These are phyloP conservation scores for Blastobotrys mokoenaii DNA, from an alignment of 805 yeast species.

Conservation along the genomic window DNA sequence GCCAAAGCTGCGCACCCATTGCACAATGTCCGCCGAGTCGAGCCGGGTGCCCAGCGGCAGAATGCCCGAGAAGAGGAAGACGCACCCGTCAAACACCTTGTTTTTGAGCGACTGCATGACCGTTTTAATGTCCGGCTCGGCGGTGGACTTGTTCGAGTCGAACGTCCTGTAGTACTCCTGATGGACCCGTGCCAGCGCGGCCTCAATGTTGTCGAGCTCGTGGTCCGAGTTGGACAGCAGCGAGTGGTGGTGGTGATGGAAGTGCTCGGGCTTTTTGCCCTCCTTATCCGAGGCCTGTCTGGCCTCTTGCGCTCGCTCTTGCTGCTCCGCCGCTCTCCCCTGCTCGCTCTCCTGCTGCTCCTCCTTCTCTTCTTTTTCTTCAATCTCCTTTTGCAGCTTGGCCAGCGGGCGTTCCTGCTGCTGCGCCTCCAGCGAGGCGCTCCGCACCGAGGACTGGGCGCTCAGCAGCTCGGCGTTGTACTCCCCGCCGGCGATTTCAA, in stretches of 20 bases:
- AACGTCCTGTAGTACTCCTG: slow-evolving; percentile 49
- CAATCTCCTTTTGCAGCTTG: slow-evolving; percentile 61
- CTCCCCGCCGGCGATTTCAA: slow-evolving; percentile 32
- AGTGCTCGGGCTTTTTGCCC: slow-evolving; percentile 1
- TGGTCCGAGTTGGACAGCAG: slow-evolving; percentile 71
- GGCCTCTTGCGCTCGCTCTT: neutral
- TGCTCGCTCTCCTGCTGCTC: slow-evolving; percentile 1
- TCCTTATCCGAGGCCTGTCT: no score
- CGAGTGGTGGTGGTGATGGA: slow-evolving; percentile 28
- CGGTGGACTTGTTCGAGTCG: slow-evolving; percentile 21
- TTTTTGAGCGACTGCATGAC: slow-evolving; percentile 61
- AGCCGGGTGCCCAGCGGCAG: slow-evolving; percentile 73
- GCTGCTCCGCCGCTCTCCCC: neutral
- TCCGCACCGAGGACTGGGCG: slow-evolving; percentile 54
- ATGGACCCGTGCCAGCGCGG: slow-evolving; percentile 59
- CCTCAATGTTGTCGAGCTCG: slow-evolving; percentile 58
- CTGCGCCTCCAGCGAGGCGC: slow-evolving; percentile 68
- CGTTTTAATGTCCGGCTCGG: slow-evolving; percentile 25
- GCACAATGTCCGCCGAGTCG: slow-evolving; percentile 75
- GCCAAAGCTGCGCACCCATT: slow-evolving; percentile 90
- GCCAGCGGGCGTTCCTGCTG: slow-evolving; percentile 80
- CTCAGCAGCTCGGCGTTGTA: slow-evolving; percentile 35
- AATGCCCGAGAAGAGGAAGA: slow-evolving; percentile 79
- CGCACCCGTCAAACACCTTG: slow-evolving; percentile 56
- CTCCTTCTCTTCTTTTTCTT: slow-evolving; percentile 9